Evolutionary conservation across 257 asterid species (phyloP).

Genomic region (Ocimum tenuiflorum): DNA sequence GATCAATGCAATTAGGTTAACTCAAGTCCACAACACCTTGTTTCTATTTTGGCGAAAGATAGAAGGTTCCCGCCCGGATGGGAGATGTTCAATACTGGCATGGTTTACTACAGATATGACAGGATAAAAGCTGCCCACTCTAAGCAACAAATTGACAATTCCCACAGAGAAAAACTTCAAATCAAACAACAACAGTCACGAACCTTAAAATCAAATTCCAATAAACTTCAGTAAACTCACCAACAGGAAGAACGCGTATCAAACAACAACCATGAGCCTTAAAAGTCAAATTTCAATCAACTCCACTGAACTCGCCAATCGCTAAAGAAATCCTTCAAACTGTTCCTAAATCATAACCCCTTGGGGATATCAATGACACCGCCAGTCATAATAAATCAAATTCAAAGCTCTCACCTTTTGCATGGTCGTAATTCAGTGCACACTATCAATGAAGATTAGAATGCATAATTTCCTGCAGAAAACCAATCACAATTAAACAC

Average conservation of each 20-base stretch:
- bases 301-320: slow-evolving; percentile 4
- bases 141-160: too few species aligned
- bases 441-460: neutral
- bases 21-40: neutral
- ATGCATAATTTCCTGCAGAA: neutral
- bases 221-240: too few species aligned
- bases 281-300: neutral
- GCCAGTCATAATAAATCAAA: neutral
- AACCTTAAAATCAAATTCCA: too few species aligned
- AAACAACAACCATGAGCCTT: neutral
- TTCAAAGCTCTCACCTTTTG: neutral
- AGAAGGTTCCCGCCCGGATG: too few species aligned
- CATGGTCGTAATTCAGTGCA: neutral
- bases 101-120: too few species aligned
- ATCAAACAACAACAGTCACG: too few species aligned
- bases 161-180: too few species aligned
- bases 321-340: neutral
- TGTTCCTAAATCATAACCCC: neutral
- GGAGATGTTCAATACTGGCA: too few species aligned
- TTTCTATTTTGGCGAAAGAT: too few species aligned
- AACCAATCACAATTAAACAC: neutral
- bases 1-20: neutral
- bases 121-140: too few species aligned
- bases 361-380: slow-evolving; percentile 1
- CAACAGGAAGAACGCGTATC: neutral